Base-by-base conservation (phyloP, 768 basidiomycete genomes). In the Rhizopogon vesiculosus region DNA sequence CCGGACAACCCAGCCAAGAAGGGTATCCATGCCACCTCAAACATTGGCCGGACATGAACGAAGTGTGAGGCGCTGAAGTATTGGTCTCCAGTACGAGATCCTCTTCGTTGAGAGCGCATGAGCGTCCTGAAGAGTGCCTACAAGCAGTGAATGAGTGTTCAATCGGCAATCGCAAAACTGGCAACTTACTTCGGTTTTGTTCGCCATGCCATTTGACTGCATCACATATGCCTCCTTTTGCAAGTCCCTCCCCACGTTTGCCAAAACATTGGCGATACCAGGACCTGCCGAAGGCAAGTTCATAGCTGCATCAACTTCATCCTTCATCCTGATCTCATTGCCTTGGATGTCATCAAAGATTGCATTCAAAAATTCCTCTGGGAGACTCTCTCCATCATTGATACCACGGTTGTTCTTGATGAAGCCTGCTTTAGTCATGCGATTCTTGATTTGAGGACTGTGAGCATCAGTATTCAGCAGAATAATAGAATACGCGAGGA, bases 251-350 rank as follows among this genome's bases (percentile, higher is more conserved):
- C 97, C 97, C 28, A 98, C 93, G 51, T 85, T 89, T 2, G 90
- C 91, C 15, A 99, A 72, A 7, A 88, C 89, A 59, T 82, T 85
- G 1, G 91, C 88, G 38, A 97, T 71, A 12, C 94, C 93, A 19
- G 91, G 83, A 3, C 82, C 82, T 33, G 78, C 55, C 4, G 76
- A 64, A 8, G 74, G 69, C 22, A 82, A 63, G 56, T 54, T 68
- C 22, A 57, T 40, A 7, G 74, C 74, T 29, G 81, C 76, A 62
- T 95, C 94, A 25, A 93, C 75, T 74, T 99, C 96, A 64, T 98
- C 97, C 73, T 98, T 98, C 97, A 99, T 98, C 64, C 91, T 82
- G 62, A 99, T 98, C 70, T 99, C 97, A 63, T 97, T 94, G 42
- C 69, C 77, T 55, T 84, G 82, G 61, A 99, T 98, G 42, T 98